A percentile compares a stretch with the other conserved stretches of the same genome.
Evolutionary conservation across 345 rosid genomes (phyloP).

Genomic region (Linum tenue): DNA sequence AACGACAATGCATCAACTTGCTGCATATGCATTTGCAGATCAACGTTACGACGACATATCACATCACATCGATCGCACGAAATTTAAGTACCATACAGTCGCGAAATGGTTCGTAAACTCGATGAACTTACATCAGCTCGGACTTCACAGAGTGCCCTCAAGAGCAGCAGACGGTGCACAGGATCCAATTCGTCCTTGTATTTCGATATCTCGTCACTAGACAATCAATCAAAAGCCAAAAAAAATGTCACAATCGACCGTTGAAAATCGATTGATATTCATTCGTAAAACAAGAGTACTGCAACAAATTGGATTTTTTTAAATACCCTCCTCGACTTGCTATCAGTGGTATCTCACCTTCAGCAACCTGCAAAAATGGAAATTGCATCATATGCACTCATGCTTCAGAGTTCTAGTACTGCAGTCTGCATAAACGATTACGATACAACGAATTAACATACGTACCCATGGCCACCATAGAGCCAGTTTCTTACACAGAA

Average conservation of each 20-base stretch:
- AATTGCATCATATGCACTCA: neutral
- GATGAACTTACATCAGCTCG: conserved; percentile 49
- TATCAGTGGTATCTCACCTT: conserved; percentile 55
- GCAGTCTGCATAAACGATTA: too few species aligned
- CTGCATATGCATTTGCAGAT: conserved; percentile 22
- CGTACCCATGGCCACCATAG: conserved; percentile 87
- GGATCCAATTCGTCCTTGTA: conserved; percentile 55
- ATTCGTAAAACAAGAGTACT: neutral
- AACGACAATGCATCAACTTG: conserved; percentile 57
- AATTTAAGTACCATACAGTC: neutral
- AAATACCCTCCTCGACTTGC: conserved; percentile 47
- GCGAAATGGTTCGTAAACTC: conserved; percentile 7
- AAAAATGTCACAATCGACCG: neutral
- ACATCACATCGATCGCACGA: neutral
- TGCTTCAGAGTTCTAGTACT: neutral
- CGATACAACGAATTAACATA: neutral
- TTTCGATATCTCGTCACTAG: conserved; percentile 52
- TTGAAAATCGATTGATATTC: neutral
- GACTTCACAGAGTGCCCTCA: conserved; percentile 83
- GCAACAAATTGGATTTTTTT: neutral
- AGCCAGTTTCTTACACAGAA: conserved; percentile 60
- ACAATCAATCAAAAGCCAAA: conserved; percentile 11
- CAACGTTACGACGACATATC: neutral
- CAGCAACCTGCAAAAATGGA: conserved; percentile 51
- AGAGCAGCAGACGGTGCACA: conserved; percentile 39